Conservation (phyloP, 1,284 basidiomycete species). For the Pseudozyma tsukubaensis region DNA sequence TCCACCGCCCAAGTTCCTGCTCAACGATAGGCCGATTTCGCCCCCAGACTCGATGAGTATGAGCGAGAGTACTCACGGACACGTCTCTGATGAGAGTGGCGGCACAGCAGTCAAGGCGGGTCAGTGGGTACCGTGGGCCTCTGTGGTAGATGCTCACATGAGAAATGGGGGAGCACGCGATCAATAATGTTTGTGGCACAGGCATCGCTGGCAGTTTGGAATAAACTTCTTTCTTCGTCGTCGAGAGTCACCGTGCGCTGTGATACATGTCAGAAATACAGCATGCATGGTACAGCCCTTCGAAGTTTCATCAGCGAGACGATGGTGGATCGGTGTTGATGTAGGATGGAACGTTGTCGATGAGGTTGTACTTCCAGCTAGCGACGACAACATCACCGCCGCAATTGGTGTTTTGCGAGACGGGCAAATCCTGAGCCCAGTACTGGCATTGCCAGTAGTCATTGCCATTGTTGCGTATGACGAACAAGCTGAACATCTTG, state of each 20-base stretch:
- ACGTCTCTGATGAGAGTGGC: no score
- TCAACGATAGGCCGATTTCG: conserved; percentile 47
- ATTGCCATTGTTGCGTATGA: conserved; percentile 1
- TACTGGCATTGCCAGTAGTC: conserved; percentile 12
- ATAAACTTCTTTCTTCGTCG: no score
- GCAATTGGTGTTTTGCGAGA: neutral
- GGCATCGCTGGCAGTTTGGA: no score
- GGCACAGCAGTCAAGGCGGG: no score
- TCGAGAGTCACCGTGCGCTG: no score
- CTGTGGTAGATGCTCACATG: no score
- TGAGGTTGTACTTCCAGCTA: conserved; percentile 11
- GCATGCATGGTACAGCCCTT: no score
- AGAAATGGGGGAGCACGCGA: no score
- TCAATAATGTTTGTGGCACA: no score
- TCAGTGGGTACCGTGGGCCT: no score
- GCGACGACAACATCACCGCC: neutral
- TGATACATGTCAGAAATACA: no score
- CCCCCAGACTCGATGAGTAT: conserved; percentile 33
- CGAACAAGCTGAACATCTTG: conserved; percentile 10
- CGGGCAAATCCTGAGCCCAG: conserved; percentile 3
- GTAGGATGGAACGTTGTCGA: neutral
- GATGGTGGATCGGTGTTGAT: neutral
- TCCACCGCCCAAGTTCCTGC: conserved; percentile 42
- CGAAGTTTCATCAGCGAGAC: no score
- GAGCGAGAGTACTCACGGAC: conserved; percentile 17